Conservation (phyloP, 2,329 filamentous ascomycete species). For the Aspergillus udagawae region DNA sequence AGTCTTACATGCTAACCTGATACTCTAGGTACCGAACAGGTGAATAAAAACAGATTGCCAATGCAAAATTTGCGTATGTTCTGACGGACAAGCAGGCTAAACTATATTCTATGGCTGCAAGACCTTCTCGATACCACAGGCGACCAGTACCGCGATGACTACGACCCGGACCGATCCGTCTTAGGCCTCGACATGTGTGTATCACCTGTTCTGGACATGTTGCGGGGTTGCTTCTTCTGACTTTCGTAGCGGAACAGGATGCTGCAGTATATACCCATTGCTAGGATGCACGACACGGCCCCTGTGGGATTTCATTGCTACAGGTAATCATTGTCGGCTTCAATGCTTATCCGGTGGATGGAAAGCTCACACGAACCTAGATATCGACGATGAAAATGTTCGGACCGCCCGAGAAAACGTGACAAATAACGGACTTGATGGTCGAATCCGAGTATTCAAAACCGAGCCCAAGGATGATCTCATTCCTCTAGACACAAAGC, state of each 20-base stretch:
- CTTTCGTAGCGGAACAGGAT: slow-evolving; percentile 67
- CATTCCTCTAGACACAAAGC: slow-evolving; percentile 56
- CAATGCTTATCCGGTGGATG: not conserved
- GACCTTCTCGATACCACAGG: slow-evolving; percentile 69
- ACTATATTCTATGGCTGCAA: slow-evolving; percentile 89
- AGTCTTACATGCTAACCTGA: slow-evolving; percentile 4
- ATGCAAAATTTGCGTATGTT: not conserved
- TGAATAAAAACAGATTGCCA: slow-evolving; percentile 11
- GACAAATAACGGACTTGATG: slow-evolving; percentile 58
- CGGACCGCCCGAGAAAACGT: slow-evolving; percentile 65
- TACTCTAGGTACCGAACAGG: slow-evolving; percentile 44
- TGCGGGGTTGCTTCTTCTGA: slow-evolving; percentile 9
- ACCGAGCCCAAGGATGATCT: slow-evolving; percentile 52
- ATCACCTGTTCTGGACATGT: slow-evolving; percentile 1
- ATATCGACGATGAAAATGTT: slow-evolving; percentile 71
- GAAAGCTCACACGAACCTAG: slow-evolving; percentile 34
- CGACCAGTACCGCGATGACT: slow-evolving; percentile 45
- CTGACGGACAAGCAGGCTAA: slow-evolving; percentile 58
- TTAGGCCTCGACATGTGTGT: slow-evolving; percentile 69
- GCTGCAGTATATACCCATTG: slow-evolving; percentile 86
- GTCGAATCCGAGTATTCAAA: slow-evolving; percentile 61
- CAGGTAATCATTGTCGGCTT: slow-evolving; percentile 41
- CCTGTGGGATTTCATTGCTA: slow-evolving; percentile 69
- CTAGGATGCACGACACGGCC: slow-evolving; percentile 67
- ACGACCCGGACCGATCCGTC: slow-evolving; percentile 54